Evolutionary conservation across 2,329 filamentous ascomycete genomes (phyloP).

Genomic region (Dactylellina sp.): DNA sequence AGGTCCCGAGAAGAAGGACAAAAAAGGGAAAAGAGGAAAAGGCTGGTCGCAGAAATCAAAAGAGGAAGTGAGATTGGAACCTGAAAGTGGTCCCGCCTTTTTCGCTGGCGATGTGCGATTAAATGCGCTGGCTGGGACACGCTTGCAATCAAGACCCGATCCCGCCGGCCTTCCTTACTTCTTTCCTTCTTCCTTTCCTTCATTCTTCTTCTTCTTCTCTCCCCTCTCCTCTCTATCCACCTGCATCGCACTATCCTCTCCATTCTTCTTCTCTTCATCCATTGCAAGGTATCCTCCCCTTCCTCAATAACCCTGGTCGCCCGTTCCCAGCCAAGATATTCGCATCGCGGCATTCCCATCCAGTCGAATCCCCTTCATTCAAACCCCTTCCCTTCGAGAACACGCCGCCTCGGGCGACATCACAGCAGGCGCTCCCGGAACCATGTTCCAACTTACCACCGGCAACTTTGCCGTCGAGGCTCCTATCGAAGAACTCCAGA

Average conservation of each 20-base stretch:
- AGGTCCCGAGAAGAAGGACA: neutral
- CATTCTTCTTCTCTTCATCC: neutral
- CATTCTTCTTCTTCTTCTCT: conserved; percentile 2
- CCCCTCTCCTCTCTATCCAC: neutral
- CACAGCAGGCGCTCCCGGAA: neutral
- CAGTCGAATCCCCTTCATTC: neutral
- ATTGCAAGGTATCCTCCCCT: neutral
- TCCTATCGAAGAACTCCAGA: conserved; percentile 54
- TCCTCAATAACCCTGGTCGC: neutral
- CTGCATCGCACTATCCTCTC: neutral
- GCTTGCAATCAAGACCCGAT: too few species aligned
- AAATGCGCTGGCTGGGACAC: conserved; percentile 55
- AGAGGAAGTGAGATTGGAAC: too few species aligned
- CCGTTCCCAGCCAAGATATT: too few species aligned
- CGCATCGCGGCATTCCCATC: neutral
- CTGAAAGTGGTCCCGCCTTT: too few species aligned
- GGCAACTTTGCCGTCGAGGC: conserved; percentile 52
- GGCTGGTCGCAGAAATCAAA: neutral
- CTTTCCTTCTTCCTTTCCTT: neutral
- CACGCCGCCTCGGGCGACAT: neutral
- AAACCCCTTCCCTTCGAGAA: too few species aligned
- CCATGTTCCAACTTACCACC: conserved; percentile 51
- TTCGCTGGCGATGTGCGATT: too few species aligned
- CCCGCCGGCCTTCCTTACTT: neutral
- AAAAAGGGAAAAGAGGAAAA: neutral